A percentile compares a stretch with the other conserved stretches of the same genome.
phyloP scores from a whole-genome alignment of 1,284 basidiomycete genomes.

The Cystobasidiaceae sp. region DNA sequence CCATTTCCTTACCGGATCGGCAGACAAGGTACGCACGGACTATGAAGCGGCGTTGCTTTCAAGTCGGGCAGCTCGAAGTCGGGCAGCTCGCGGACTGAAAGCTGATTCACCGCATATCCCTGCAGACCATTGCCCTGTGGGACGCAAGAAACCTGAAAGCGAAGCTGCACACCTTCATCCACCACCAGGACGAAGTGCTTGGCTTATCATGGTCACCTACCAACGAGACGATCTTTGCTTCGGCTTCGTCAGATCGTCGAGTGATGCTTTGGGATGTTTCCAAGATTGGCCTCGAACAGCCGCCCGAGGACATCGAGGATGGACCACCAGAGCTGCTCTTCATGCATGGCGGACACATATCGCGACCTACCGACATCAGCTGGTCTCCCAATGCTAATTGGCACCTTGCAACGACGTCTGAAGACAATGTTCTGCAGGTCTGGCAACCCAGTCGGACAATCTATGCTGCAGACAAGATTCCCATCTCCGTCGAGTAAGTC shows the following conservation, averaged over 20 bases:
- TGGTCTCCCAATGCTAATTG: slow-evolving; percentile 74
- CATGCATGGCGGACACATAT: slow-evolving; percentile 53
- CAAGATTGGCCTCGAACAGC: slow-evolving; percentile 90
- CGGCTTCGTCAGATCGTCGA: slow-evolving; percentile 83
- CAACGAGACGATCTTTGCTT: slow-evolving; percentile 82
- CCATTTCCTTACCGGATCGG: slow-evolving; percentile 86
- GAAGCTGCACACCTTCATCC: slow-evolving; percentile 84
- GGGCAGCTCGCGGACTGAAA: too few species aligned
- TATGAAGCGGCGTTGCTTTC: too few species aligned
- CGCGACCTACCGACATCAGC: slow-evolving; percentile 60
- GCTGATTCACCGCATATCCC: slow-evolving; percentile 52
- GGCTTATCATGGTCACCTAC: slow-evolving; percentile 93
- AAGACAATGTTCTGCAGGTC: slow-evolving; percentile 80
- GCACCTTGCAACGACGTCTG: slow-evolving; percentile 70
- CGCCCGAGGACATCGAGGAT: slow-evolving; percentile 78
- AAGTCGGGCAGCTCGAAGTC: too few species aligned
- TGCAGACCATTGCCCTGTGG: slow-evolving; percentile 78
- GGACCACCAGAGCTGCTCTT: slow-evolving; percentile 89
- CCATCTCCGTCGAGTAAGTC: slow-evolving; percentile 45
- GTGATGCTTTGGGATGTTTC: slow-evolving; percentile 94
- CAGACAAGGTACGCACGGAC: slow-evolving; percentile 78
- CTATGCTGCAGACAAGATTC: slow-evolving; percentile 56
- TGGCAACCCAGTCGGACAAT: slow-evolving; percentile 83
- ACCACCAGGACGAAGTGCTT: slow-evolving; percentile 90
- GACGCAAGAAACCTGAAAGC: slow-evolving; percentile 76